These are phyloP conservation scores for Dactylellina leptospora DNA, from an alignment of 2,329 filamentous ascomycete genomes.

Conservation along the genomic window DNA sequence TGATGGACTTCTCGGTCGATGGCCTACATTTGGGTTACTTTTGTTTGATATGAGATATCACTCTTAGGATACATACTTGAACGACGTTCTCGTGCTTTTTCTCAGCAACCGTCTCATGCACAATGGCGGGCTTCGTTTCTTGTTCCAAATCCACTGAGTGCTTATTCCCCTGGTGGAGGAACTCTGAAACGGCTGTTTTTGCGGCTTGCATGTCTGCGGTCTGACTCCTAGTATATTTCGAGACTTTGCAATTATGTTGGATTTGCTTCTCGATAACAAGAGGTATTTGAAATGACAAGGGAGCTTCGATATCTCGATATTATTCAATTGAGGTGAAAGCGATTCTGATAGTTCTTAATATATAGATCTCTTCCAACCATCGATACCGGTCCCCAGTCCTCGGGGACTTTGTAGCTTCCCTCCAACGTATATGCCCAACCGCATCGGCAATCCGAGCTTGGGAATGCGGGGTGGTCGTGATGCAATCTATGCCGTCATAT, in stretches of 20 bases:
- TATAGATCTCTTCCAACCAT: constrained; percentile 16
- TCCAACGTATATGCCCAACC: no score
- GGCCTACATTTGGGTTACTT: constrained; percentile 59
- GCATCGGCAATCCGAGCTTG: no score
- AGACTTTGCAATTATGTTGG: no score
- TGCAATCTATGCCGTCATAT: constrained; percentile 38
- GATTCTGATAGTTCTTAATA: not conserved
- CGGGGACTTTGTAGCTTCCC: no score
- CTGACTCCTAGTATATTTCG: no score
- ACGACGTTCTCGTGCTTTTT: constrained; percentile 39
- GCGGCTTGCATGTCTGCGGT: constrained; percentile 36
- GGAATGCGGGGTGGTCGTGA: no score
- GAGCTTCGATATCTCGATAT: not conserved
- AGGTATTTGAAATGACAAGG: not conserved
- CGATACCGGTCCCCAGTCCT: no score
- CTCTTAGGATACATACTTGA: constrained; percentile 29
- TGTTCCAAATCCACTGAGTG: constrained; percentile 42
- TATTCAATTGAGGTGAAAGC: no score
- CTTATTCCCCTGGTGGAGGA: constrained; percentile 38
- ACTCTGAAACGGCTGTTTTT: constrained; percentile 33
- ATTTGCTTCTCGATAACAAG: no score
- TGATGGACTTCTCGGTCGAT: constrained; percentile 75
- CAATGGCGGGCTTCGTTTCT: constrained; percentile 42
- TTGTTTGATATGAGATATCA: no score
- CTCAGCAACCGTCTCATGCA: constrained; percentile 32